phyloP scores from a whole-genome alignment of 768 basidiomycete genomes.

The Boletus eberwhitei region DNA sequence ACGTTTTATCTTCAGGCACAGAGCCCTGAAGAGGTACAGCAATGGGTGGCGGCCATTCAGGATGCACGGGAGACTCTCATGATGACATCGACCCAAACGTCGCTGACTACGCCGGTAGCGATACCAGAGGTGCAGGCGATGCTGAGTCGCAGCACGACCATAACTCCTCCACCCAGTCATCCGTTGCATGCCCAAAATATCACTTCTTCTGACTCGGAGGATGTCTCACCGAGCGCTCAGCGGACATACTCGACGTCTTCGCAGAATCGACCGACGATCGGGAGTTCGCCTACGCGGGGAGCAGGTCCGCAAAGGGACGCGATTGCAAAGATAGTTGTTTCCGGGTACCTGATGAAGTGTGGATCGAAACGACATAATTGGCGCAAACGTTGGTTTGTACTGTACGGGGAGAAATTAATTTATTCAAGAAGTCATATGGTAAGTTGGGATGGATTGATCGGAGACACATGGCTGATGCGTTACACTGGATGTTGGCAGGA shows the following conservation, averaged over 20 bases:
- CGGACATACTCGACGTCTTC: constrained; percentile 44
- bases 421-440: constrained; percentile 98
- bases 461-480: constrained; percentile 6
- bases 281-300: constrained; percentile 45
- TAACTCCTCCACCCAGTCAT: constrained; percentile 48
- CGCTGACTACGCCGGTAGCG: constrained; percentile 49
- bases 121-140: constrained; percentile 39
- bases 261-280: constrained; percentile 39
- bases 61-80: constrained; percentile 65
- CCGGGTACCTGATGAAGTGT: constrained; percentile 95
- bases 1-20: constrained; percentile 91
- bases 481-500: constrained; percentile 52
- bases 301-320: constrained; percentile 45
- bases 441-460: constrained; percentile 30
- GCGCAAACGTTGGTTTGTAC: constrained; percentile 96
- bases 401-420: constrained; percentile 83
- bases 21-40: constrained; percentile 64
- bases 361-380: constrained; percentile 90
- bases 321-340: constrained; percentile 69
- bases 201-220: constrained; percentile 81
- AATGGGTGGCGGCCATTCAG: constrained; percentile 83
- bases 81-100: constrained; percentile 59
- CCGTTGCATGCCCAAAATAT: constrained; percentile 43
- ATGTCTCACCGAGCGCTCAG: constrained; percentile 49
- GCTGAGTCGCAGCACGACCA: constrained; percentile 30